phyloP scores from a whole-genome alignment of 352 stramenopile genomes.

The Sclerospora graminicola region DNA sequence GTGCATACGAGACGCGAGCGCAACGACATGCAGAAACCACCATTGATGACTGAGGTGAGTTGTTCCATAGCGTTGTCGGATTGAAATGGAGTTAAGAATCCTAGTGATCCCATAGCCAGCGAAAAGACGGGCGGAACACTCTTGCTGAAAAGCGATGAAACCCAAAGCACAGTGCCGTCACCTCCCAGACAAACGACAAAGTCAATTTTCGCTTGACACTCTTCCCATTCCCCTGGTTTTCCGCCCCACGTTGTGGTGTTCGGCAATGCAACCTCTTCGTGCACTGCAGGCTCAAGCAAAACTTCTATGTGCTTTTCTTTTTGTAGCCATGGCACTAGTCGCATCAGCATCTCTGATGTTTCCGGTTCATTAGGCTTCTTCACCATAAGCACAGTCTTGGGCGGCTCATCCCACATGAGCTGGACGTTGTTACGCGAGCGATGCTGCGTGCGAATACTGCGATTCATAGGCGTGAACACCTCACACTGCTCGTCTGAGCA shows the following conservation, averaged over 20 bases:
- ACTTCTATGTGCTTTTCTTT: constrained; percentile 65
- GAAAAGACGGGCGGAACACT: constrained; percentile 93
- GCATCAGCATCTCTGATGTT: constrained; percentile 59
- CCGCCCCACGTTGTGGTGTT: constrained; percentile 52
- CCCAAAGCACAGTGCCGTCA: constrained; percentile 90
- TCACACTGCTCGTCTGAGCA: constrained; percentile 85
- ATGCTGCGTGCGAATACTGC: constrained; percentile 79
- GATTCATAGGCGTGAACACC: constrained; percentile 79
- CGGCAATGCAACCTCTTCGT: constrained; percentile 45
- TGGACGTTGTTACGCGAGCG: constrained; percentile 83
- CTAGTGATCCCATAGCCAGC: constrained; percentile 91
- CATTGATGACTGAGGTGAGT: constrained; percentile 62
- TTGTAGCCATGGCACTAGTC: constrained; percentile 60
- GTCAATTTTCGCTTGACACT: constrained; percentile 76
- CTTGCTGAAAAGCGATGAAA: constrained; percentile 80
- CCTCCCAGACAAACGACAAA: constrained; percentile 91
- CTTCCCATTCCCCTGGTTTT: constrained; percentile 46
- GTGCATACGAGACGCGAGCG: constrained; percentile 63
- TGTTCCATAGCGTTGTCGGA: constrained; percentile 53
- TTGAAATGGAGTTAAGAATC: constrained; percentile 94
- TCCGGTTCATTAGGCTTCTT: constrained; percentile 84
- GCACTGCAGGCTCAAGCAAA: constrained; percentile 64
- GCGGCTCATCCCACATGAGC: constrained; percentile 81
- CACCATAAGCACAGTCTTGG: constrained; percentile 75
- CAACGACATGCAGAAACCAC: constrained; percentile 78